Evolutionary conservation across 371 early-diverging fungal species (phyloP), one percentile per base, ranked within the genome.

Genomic region (Rhizopus microsporus): DNA sequence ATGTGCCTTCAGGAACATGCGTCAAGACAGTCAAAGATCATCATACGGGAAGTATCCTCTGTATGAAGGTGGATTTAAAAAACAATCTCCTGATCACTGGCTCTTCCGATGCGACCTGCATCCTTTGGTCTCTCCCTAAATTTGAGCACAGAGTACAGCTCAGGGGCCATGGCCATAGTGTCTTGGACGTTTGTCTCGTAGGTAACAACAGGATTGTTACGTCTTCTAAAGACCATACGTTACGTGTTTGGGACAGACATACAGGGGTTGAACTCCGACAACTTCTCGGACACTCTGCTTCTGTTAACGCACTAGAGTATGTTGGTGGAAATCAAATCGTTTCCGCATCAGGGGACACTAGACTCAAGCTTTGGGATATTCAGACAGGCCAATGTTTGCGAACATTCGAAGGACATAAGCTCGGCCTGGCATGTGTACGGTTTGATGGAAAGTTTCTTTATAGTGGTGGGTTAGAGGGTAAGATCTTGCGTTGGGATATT

Each of bases 351-450:
- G 95, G 97, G 8, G 97, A 96, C 63, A 83, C 88, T 3, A 67
- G 84, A 43, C 81, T 97, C 59, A 92, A 92, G 65, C 62, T 95
- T 55, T 96, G 97, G 97, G 84, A 93, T 72, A 62, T 90, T 10
- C 68, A 75, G 32, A 87, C 88, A 3, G 89, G 90, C 7, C 64
- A 75, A 40, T 82, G 83, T 47, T 57, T 89, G 4, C 81, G 84
- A 3, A 87, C 86, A 29, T 85, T 89, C 65, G 67, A 71, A 8
- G 91, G 89, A 6, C 90, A 92, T 56, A 63, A 74, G 17, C 84
- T 94, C n/a, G 98, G 98, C 0, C 71, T 99, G 4, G 94, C 98
- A 0, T 95, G 94, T 61, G 90, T 95, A 43, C 95, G 95, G 61
- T 97, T 84, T 67, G 89, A 93, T 60, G 93, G 93, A 32, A 81